Conservation (phyloP, 2,329 filamentous ascomycete genomes). For the Claviceps fusiformis region DNA sequence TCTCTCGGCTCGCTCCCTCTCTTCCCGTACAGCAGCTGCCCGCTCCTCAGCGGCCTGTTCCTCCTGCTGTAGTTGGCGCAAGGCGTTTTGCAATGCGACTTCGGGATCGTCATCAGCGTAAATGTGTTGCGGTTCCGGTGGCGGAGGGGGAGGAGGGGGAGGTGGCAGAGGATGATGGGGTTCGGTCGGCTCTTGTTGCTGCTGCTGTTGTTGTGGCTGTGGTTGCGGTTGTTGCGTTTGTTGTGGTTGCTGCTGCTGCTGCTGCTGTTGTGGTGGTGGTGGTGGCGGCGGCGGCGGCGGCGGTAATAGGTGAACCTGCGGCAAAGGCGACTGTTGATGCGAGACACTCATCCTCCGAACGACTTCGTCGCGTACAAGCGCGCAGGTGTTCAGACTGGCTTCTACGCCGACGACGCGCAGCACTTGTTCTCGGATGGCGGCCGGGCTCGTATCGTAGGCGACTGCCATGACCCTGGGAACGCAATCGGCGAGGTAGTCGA, state of each 20-base stretch:
- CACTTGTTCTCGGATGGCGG: constrained; percentile 44
- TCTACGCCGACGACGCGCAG: constrained; percentile 42
- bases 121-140: constrained; percentile 12
- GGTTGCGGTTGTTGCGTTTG: neutral
- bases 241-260: neutral
- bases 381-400: constrained; percentile 37
- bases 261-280: constrained; percentile 4
- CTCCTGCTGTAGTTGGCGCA: constrained; percentile 44
- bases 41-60: constrained; percentile 45
- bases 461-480: constrained; percentile 47
- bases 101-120: constrained; percentile 42
- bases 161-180: constrained; percentile 7
- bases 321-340: constrained; percentile 11
- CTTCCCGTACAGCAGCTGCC: constrained; percentile 39
- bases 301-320: constrained; percentile 5
- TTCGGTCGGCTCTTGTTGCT: neutral
- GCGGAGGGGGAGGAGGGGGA: neutral
- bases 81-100: constrained; percentile 43
- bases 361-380: constrained; percentile 44
- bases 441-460: constrained; percentile 42
- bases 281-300: neutral
- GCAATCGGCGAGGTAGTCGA: constrained; percentile 46
- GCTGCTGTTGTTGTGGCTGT: neutral
- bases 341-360: constrained; percentile 24
- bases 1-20: constrained; percentile 34